phyloP scores from a whole-genome alignment of 2,329 filamentous ascomycete species.

The Trichoderma sp. region DNA sequence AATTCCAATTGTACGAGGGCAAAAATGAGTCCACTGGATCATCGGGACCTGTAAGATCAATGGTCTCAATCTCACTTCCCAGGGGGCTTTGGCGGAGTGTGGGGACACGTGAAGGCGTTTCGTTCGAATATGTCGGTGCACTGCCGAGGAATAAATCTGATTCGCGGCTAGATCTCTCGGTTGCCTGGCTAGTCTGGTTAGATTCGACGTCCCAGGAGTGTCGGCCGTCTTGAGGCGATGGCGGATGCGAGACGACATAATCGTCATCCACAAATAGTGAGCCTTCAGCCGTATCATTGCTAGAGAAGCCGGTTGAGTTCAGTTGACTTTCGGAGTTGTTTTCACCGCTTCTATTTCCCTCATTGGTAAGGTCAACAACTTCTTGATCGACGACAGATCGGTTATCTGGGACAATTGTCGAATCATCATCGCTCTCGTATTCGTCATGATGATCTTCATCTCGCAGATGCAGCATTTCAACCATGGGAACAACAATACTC shows the following conservation, averaged over 20 bases:
- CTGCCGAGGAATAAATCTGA: slow-evolving; percentile 5
- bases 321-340: neutral
- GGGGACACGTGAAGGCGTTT: neutral
- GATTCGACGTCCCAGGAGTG: neutral
- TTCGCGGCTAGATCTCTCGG: neutral
- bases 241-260: neutral
- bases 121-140: neutral
- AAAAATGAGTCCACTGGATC: slow-evolving; percentile 8
- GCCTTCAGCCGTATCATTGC: neutral
- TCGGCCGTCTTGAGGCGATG: neutral
- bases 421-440: slow-evolving; percentile 11
- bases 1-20: neutral
- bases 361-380: slow-evolving; percentile 24
- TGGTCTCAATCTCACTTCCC: neutral
- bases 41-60: slow-evolving; percentile 13
- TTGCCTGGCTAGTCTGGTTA: neutral
- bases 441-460: neutral
- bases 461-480: neutral
- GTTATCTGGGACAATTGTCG: slow-evolving; percentile 19
- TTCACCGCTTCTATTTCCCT: neutral
- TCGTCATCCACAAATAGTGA: slow-evolving; percentile 16
- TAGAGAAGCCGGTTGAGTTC: neutral
- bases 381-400: neutral
- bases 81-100: neutral
- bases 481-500: neutral